Percentiles rank a stretch among this genome's conserved stretches.
Evolutionary conservation across 1,139 yeast genomes (phyloP).

Genomic region (Saccharomycopsis hybrid): DNA sequence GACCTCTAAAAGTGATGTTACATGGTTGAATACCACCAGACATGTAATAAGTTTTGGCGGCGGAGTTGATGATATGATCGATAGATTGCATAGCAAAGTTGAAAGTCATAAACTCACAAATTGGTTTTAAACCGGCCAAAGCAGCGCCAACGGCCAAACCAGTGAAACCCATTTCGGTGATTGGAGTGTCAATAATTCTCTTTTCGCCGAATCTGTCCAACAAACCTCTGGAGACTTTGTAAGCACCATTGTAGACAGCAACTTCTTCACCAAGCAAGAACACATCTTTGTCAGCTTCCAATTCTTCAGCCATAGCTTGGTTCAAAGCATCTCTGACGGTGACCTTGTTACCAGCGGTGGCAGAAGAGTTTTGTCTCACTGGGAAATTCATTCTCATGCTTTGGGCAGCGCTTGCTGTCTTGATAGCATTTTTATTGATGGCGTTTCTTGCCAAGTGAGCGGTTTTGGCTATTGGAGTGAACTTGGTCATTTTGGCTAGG

Average conservation of each 20-base stretch:
- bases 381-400: slow-evolving; percentile 16
- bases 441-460: slow-evolving; percentile 22
- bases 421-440: slow-evolving; percentile 8
- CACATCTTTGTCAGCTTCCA: slow-evolving; percentile 91
- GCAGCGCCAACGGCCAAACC: slow-evolving; percentile 98
- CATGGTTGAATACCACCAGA: slow-evolving; percentile 98
- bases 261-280: slow-evolving; percentile 98
- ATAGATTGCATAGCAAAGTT: slow-evolving; percentile 99
- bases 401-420: slow-evolving; percentile 20
- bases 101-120: slow-evolving; percentile 98
- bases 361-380: slow-evolving; percentile 32
- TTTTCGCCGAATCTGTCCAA: slow-evolving; percentile 96
- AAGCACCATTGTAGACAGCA: slow-evolving; percentile 98
- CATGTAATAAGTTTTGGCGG: slow-evolving; percentile 98
- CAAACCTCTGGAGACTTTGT: slow-evolving; percentile 92
- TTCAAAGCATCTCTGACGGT: slow-evolving; percentile 97
- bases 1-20: slow-evolving; percentile 97
- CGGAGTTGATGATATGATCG: slow-evolving; percentile 96
- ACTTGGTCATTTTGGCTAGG: slow-evolving; percentile 17
- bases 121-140: slow-evolving; percentile 92
- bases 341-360: slow-evolving; percentile 55
- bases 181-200: slow-evolving; percentile 95
- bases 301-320: slow-evolving; percentile 93
- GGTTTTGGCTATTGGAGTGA: slow-evolving; percentile 20
- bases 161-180: slow-evolving; percentile 98